Evolutionary conservation across 106 monocot genomes (phyloP), one percentile per base, ranked within the genome.

Genomic region (Platanthera guangdongensis): DNA sequence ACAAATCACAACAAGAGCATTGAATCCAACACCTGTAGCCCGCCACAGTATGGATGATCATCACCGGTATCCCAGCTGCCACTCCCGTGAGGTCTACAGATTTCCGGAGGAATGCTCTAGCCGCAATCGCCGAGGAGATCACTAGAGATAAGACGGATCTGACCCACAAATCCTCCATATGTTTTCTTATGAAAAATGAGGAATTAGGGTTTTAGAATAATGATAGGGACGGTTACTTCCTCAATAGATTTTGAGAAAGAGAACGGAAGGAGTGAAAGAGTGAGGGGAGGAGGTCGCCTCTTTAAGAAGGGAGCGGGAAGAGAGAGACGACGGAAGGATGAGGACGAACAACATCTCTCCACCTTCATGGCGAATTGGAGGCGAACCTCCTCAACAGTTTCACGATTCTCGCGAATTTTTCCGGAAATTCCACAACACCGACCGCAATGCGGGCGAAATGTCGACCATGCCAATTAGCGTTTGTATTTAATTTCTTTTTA

Each of bases 81-180:
- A 86, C 83, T 2, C 80, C 88, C 14, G 83, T 78, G 57, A 81
- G 80, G 72, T 88, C 85, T 25, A 88, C 85, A 9, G 88, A 88
- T 59, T 81, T 85, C 50, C 85, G 75, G 68, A 32, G 75, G 70
- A 81, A 55, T n/a, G 88, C 77, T 75, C 85, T 76, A 28, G 76
- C 76, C 22, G 88, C 88, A 28, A 85, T 67, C 30, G 74, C 47
- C 49, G 76, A 77, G 51, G 83, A 83, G 67, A 80, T 72, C 12
- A 81, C 6, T 12, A 83, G 22, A 1, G 88, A 80, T 46, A 88
- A 8, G 47, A 53, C 65, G 71, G 51, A 68, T 21, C 88, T 85
- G 25, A 80, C 53, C 63, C 14, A 15, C 7, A 85, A 15, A 57
- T 47, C 48, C 4, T 83, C 79, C 76, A 80, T 80, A 51, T 46